A percentile compares a stretch with the other conserved stretches of the same genome.
Evolutionary conservation across 495 filamentous ascomycete species (phyloP).

Genomic region (Neurospora terricola): DNA sequence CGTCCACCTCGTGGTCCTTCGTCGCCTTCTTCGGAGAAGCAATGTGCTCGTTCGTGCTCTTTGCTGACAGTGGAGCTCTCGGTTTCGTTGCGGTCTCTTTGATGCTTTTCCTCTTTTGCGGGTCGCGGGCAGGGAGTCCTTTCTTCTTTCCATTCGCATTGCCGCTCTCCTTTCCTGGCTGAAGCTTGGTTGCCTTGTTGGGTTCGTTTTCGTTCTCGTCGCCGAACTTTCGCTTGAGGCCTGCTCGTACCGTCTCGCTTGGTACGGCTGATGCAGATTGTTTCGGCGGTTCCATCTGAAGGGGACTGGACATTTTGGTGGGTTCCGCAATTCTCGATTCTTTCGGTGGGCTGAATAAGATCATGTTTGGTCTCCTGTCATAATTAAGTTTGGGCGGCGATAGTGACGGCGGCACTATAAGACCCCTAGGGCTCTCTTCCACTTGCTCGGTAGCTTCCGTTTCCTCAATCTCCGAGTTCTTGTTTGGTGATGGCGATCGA

Average conservation of each 20-base stretch:
- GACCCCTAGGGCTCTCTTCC: slow-evolving; percentile 7
- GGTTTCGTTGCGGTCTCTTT: slow-evolving; percentile 20
- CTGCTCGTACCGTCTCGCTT: slow-evolving; percentile 9
- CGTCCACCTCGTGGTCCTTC: slow-evolving; percentile 17
- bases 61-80: slow-evolving; percentile 33
- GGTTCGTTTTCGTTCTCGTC: slow-evolving; percentile 19
- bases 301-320: not conserved
- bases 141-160: slow-evolving; percentile 4
- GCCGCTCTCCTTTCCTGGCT: slow-evolving; percentile 23
- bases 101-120: slow-evolving; percentile 18
- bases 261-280: not conserved
- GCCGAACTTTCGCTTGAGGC: slow-evolving; percentile 25
- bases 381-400: slow-evolving; percentile 11
- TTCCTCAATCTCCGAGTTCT: slow-evolving; percentile 1
- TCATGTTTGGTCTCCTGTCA: slow-evolving; percentile 7
- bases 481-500: slow-evolving; percentile 33
- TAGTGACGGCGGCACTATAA: not conserved
- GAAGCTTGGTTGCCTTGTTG: not conserved
- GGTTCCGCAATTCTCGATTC: not conserved
- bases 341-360: not conserved
- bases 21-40: slow-evolving; percentile 30
- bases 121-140: slow-evolving; percentile 1
- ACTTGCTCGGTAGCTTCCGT: slow-evolving; percentile 11
- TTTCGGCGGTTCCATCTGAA: not conserved
- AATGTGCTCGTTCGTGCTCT: slow-evolving; percentile 38